These are phyloP conservation scores for Alternaria tenuissima DNA, from an alignment of 2,329 filamentous ascomycete genomes.

Conservation along the genomic window DNA sequence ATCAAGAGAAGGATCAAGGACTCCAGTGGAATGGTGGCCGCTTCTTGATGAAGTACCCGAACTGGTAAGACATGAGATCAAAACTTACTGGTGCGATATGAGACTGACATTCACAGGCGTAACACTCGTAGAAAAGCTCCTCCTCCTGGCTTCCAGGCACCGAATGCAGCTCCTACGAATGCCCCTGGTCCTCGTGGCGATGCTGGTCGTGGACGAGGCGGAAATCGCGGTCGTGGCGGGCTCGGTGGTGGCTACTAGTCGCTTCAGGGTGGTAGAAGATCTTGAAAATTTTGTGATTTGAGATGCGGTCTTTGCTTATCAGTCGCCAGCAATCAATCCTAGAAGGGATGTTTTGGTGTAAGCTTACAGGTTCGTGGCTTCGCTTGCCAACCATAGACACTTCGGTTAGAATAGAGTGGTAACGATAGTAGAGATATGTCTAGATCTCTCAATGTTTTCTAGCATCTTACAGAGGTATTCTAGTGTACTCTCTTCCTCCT, in stretches of 20 bases:
- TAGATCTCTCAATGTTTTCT: too few species aligned
- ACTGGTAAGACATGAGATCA: slow-evolving; percentile 5
- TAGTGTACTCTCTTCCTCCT: too few species aligned
- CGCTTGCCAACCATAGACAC: background rate
- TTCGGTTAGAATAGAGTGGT: background rate
- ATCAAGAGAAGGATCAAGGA: background rate
- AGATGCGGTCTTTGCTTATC: too few species aligned
- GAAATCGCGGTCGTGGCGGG: background rate
- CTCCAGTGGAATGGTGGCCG: background rate
- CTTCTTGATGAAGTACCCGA: slow-evolving; percentile 10
- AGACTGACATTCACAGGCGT: background rate
- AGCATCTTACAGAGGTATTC: too few species aligned
- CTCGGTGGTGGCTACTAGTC: background rate
- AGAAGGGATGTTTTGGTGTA: background rate
- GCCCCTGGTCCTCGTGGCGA: background rate
- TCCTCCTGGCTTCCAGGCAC: background rate
- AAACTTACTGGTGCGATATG: background rate
- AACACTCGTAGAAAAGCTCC: background rate
- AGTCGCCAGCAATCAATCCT: too few species aligned
- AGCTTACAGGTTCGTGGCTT: background rate
- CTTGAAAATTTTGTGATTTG: too few species aligned
- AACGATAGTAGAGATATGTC: too few species aligned
- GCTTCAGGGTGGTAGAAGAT: background rate
- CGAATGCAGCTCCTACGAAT: too few species aligned
- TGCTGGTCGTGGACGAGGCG: background rate